phyloP scores from a whole-genome alignment of 2,329 filamentous ascomycete genomes.

The Blastomyces parvus region DNA sequence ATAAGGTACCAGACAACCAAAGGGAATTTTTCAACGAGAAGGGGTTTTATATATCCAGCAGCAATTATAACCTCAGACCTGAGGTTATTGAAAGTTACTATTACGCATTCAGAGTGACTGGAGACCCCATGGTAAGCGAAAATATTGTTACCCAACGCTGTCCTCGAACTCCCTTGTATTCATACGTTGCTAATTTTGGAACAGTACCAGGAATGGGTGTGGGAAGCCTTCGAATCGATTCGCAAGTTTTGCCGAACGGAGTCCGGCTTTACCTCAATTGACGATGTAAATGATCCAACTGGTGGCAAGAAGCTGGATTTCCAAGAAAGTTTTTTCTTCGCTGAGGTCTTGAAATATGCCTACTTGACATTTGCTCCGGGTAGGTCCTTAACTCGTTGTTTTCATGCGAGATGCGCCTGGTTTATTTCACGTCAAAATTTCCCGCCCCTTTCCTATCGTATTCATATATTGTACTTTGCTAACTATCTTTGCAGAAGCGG shows the following conservation, averaged over 20 bases:
- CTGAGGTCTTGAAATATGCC: slow-evolving; percentile 76
- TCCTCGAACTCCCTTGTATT: neutral
- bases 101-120: slow-evolving; percentile 75
- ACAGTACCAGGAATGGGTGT: slow-evolving; percentile 71
- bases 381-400: slow-evolving; percentile 13
- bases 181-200: neutral
- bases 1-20: slow-evolving; percentile 39
- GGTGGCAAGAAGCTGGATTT: slow-evolving; percentile 58
- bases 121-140: slow-evolving; percentile 46
- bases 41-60: slow-evolving; percentile 61
- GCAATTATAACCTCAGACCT: slow-evolving; percentile 60
- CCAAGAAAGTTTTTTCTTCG: slow-evolving; percentile 82
- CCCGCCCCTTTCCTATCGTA: neutral
- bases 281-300: slow-evolving; percentile 52
- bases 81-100: slow-evolving; percentile 80
- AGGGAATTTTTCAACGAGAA: slow-evolving; percentile 52
- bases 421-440: neutral
- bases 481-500: slow-evolving; percentile 40
- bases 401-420: neutral
- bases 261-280: slow-evolving; percentile 58
- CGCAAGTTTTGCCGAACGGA: slow-evolving; percentile 53
- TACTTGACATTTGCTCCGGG: slow-evolving; percentile 56
- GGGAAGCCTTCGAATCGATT: slow-evolving; percentile 65
- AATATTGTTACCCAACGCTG: neutral
- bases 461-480: neutral